Evolutionary conservation across 805 yeast genomes (phyloP).

Genomic region (Starmerella riodocensis): DNA sequence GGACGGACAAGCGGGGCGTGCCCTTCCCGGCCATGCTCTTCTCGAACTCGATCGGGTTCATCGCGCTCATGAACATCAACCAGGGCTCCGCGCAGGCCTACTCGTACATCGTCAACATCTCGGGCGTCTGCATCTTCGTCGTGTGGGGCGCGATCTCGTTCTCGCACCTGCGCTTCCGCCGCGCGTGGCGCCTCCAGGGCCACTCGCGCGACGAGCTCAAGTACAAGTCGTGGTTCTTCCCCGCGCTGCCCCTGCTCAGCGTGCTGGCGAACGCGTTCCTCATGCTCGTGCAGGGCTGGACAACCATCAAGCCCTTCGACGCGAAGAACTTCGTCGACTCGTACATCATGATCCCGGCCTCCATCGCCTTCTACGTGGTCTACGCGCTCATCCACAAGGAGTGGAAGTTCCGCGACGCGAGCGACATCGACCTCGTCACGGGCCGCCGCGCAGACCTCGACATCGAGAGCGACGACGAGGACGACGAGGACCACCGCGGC

Average conservation of each 20-base stretch:
- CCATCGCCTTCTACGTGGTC: slow-evolving; percentile 33
- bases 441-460: slow-evolving; percentile 24
- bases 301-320: slow-evolving; percentile 45
- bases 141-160: slow-evolving; percentile 53
- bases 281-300: slow-evolving; percentile 55
- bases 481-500: not conserved
- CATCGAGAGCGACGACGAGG: not conserved
- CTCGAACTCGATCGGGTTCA: slow-evolving; percentile 37
- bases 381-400: slow-evolving; percentile 29
- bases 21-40: slow-evolving; percentile 48
- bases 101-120: slow-evolving; percentile 44
- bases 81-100: slow-evolving; percentile 52
- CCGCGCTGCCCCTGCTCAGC: slow-evolving; percentile 39
- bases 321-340: slow-evolving; percentile 47
- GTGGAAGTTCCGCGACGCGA: slow-evolving; percentile 30
- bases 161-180: slow-evolving; percentile 45
- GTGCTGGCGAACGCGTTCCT: slow-evolving; percentile 39
- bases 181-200: slow-evolving; percentile 34
- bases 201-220: slow-evolving; percentile 35
- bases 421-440: slow-evolving; percentile 30
- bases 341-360: slow-evolving; percentile 49
- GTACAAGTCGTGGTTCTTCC: slow-evolving; percentile 39
- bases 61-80: slow-evolving; percentile 43
- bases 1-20: slow-evolving; percentile 45
- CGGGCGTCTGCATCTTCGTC: slow-evolving; percentile 55